phyloP scores from a whole-genome alignment of 306 rosid genomes.

The Lupinus albus region DNA sequence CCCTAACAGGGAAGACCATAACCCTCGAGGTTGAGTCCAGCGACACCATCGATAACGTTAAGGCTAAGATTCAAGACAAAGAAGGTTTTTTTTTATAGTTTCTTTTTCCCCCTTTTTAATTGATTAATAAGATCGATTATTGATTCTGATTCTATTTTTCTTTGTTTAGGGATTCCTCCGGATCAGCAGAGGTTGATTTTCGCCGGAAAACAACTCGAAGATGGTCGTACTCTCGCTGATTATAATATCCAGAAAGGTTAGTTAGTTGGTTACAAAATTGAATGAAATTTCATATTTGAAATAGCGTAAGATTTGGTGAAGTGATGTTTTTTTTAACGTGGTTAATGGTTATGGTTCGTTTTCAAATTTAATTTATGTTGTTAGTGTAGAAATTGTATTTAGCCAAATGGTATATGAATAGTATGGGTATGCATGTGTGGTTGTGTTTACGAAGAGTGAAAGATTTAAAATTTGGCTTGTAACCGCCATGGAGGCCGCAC shows the following conservation, averaged over 20 bases:
- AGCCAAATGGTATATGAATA: background rate
- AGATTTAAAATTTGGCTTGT: too few species aligned
- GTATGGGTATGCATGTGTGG: background rate
- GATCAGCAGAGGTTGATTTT: constrained; percentile 96
- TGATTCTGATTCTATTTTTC: background rate
- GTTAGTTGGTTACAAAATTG: constrained; percentile 10
- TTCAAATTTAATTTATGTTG: background rate
- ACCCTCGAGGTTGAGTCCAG: constrained; percentile 99
- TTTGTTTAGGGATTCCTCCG: constrained; percentile 77
- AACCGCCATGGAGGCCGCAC: too few species aligned
- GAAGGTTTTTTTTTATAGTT: constrained; percentile 54
- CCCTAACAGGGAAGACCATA: constrained; percentile 97
- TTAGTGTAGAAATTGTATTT: background rate
- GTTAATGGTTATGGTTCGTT: background rate
- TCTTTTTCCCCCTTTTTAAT: background rate
- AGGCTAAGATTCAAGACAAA: constrained; percentile 94
- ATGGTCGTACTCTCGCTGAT: constrained; percentile 97
- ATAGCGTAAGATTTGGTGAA: background rate
- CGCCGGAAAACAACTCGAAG: constrained; percentile 97
- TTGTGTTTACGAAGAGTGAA: too few species aligned
- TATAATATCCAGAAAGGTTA: constrained; percentile 95
- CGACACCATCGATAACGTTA: constrained; percentile 92
- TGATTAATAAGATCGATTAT: background rate
- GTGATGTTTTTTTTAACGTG: background rate
- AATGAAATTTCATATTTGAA: background rate